A percentile compares a stretch with the other conserved stretches of the same genome.
phyloP scores from a whole-genome alignment of 805 yeast species.

The Ogataea populi-albae region DNA sequence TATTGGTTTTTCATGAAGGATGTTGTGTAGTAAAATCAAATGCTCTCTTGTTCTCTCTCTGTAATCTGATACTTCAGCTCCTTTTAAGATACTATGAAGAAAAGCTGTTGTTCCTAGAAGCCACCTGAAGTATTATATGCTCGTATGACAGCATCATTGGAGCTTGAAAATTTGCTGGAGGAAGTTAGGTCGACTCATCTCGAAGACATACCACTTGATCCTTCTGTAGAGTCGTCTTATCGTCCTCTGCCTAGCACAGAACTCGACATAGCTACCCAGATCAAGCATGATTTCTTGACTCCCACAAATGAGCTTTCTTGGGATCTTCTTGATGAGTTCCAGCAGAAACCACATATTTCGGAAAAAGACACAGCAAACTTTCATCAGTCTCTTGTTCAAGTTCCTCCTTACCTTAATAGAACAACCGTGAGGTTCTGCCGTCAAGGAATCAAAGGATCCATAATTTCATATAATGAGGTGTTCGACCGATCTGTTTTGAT shows the following conservation, averaged over 20 bases:
- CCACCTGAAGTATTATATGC: too few species aligned
- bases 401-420: constrained; percentile 63
- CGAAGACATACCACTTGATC: constrained; percentile 16
- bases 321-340: constrained; percentile 69
- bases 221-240: constrained; percentile 13
- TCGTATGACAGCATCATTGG: too few species aligned
- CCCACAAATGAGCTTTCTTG: constrained; percentile 66
- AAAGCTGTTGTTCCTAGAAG: too few species aligned
- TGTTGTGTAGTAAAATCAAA: too few species aligned
- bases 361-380: constrained; percentile 28
- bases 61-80: too few species aligned
- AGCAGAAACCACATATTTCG: constrained; percentile 45
- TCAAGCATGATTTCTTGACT: constrained; percentile 47
- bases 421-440: constrained; percentile 68
- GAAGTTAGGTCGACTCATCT: not conserved
- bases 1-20: too few species aligned
- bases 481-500: constrained; percentile 43
- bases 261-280: constrained; percentile 16
- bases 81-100: too few species aligned
- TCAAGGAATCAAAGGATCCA: constrained; percentile 68
- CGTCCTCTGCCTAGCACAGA: constrained; percentile 7
- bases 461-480: constrained; percentile 62
- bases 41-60: too few species aligned
- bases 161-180: constrained; percentile 2
- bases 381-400: constrained; percentile 45